Evolutionary conservation across 192 early-diverging fungal genomes (phyloP).

Genomic region (Umbelopsis ramanniana): DNA sequence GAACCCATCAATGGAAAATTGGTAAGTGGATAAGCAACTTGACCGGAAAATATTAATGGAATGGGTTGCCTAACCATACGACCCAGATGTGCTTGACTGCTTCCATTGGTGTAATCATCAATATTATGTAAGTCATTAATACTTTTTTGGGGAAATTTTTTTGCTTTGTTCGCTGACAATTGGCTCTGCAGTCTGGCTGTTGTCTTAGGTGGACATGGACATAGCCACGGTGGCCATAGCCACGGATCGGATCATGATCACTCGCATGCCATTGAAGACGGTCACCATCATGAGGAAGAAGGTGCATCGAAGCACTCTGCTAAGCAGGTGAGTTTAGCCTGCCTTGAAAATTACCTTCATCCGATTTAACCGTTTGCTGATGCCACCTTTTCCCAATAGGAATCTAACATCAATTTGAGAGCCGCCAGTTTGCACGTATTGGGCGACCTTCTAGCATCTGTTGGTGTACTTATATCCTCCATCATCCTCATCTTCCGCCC

Average conservation of each 20-base stretch:
- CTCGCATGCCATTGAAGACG: constrained; percentile 30
- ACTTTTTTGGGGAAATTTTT: constrained; percentile 20
- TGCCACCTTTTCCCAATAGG: not conserved
- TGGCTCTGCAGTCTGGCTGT: constrained; percentile 48
- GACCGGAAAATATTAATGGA: not conserved
- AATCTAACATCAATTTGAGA: constrained; percentile 67
- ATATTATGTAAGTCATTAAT: constrained; percentile 66
- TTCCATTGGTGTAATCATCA: constrained; percentile 73
- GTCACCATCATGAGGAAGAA: constrained; percentile 37
- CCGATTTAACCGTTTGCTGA: too few species aligned
- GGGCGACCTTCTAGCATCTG: constrained; percentile 78
- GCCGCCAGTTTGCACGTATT: constrained; percentile 81
- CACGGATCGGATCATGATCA: constrained; percentile 34
- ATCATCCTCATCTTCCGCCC: constrained; percentile 67
- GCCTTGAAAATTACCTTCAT: too few species aligned
- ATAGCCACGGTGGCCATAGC: constrained; percentile 52
- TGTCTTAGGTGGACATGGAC: constrained; percentile 57
- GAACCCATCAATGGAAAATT: constrained; percentile 65
- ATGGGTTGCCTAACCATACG: not conserved
- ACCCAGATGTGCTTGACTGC: constrained; percentile 69
- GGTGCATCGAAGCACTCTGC: constrained; percentile 29
- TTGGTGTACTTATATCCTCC: constrained; percentile 82
- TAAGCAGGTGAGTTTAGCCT: constrained; percentile 36
- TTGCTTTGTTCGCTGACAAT: not conserved
- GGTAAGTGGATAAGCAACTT: constrained; percentile 18